Base-by-base conservation (phyloP, 2,329 filamentous ascomycete species). In the Periconia macrospinosa region DNA sequence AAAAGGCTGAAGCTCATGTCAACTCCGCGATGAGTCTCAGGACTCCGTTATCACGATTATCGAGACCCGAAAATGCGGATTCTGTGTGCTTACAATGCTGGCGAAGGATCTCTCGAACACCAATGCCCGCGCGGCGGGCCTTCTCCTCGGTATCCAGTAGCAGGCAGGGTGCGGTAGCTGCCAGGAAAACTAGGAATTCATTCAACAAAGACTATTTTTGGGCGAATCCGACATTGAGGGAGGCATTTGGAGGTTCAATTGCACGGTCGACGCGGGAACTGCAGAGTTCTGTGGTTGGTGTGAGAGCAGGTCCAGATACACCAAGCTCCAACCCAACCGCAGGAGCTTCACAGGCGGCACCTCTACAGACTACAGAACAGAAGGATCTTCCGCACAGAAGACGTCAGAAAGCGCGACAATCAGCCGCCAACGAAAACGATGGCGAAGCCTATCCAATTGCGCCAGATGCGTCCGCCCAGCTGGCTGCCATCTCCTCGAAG, bases 391-490 rank as follows among this genome's bases (percentile, higher is more conserved):
- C 71, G 40, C 72, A 74, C 52, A 64, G 72, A 43, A 68, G 69
- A 41, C 69, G 69, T 46, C 60, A 69, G 51, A 69, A 70, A 55
- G 67, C 58, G 46, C 61, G 68, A 51, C 60, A 64, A 52, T 62
- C 70, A 49, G 49, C 60, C 42, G 62, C 60, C 15, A 20, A 35
- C 15, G 18, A 20, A 19, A 30, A 40, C 5, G 33, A 60, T 10
- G 27, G 54, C 14, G 65, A 65, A 51, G 54, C 52, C n/a, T 74
- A 73, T 49, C 72, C 71, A 9, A 74, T 75, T 41, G 64, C 84
- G 8, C 81, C 76, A 17, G 85, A 88, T 72, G 85, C 85, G 14
- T 87, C 85, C 0, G 81, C 84, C 19, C 81, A 80, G 56, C 74
- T 88, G 41, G 84, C 85, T 7, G 79, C 77, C 42, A 72, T 84